These are phyloP conservation scores for Juglanconis juglandina DNA, from an alignment of 2,329 filamentous ascomycete species.

Conservation along the genomic window DNA sequence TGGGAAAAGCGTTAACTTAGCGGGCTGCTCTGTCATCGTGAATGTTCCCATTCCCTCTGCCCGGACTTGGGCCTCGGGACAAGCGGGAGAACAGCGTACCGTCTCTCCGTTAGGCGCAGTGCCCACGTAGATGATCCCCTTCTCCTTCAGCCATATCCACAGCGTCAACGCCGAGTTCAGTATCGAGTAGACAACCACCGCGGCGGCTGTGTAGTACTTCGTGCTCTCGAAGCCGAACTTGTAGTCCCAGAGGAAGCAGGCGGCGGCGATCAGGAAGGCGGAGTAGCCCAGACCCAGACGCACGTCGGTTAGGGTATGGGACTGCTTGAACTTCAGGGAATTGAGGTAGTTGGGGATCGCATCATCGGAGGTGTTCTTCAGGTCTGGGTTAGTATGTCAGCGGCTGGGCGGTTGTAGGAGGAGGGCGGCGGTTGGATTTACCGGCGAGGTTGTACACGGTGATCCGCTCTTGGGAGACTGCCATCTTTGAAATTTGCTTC, in stretches of 20 bases:
- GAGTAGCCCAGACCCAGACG: slow-evolving; percentile 79
- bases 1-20: background rate
- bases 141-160: slow-evolving; percentile 84
- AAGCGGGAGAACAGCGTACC: slow-evolving; percentile 37
- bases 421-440: slow-evolving; percentile 28
- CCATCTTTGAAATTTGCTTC: slow-evolving; percentile 29
- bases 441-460: slow-evolving; percentile 66
- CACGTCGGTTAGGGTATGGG: slow-evolving; percentile 76
- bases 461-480: slow-evolving; percentile 52
- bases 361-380: slow-evolving; percentile 96
- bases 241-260: slow-evolving; percentile 89
- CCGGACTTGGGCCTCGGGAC: no score
- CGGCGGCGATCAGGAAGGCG: slow-evolving; percentile 75
- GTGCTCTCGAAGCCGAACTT: slow-evolving; percentile 85
- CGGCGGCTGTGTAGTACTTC: slow-evolving; percentile 74
- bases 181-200: slow-evolving; percentile 74
- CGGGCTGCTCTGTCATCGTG: background rate
- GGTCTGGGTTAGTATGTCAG: slow-evolving; percentile 54
- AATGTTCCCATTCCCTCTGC: background rate
- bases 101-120: slow-evolving; percentile 61
- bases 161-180: slow-evolving; percentile 75
- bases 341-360: slow-evolving; percentile 91
- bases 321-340: slow-evolving; percentile 78
- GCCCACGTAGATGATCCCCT: slow-evolving; percentile 77
- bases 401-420: slow-evolving; percentile 11